Evolutionary conservation across 495 filamentous ascomycete genomes (phyloP).

Genomic region (Emericellopsis terricola): DNA sequence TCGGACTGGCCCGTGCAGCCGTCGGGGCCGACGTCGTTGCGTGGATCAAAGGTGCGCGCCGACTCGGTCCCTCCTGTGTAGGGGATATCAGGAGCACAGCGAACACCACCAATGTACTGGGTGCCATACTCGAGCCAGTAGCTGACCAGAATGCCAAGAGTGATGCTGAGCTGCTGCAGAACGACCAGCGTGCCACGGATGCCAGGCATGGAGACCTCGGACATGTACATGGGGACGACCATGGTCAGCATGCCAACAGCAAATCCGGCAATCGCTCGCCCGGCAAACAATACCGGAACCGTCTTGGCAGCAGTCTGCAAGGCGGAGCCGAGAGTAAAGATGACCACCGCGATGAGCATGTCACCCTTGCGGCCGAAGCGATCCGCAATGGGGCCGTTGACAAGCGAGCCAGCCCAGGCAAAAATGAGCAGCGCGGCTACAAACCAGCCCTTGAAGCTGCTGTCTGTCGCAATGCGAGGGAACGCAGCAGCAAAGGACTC

Average conservation of each 20-base stretch:
- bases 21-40: constrained; percentile 19
- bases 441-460: constrained; percentile 11
- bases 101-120: constrained; percentile 25
- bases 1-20: constrained; percentile 13
- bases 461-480: constrained; percentile 5
- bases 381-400: constrained; percentile 13
- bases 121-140: constrained; percentile 42
- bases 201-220: constrained; percentile 35
- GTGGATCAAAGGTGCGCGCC: constrained; percentile 19
- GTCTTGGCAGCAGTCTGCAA: constrained; percentile 22
- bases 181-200: constrained; percentile 33
- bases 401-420: constrained; percentile 11
- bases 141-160: constrained; percentile 33
- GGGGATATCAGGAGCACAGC: constrained; percentile 19
- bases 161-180: constrained; percentile 33
- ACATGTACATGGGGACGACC: constrained; percentile 31
- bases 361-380: constrained; percentile 8
- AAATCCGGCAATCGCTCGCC: constrained; percentile 30
- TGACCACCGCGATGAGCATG: constrained; percentile 9
- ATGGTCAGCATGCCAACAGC: constrained; percentile 16
- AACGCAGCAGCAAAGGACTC: constrained; percentile 15
- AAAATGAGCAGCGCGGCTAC: constrained; percentile 5
- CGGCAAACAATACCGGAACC: constrained; percentile 23
- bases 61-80: constrained; percentile 8
- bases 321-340: constrained; percentile 15